Base-by-base conservation (phyloP, 148 eudicot species). In the Chenopodium formosanum region DNA sequence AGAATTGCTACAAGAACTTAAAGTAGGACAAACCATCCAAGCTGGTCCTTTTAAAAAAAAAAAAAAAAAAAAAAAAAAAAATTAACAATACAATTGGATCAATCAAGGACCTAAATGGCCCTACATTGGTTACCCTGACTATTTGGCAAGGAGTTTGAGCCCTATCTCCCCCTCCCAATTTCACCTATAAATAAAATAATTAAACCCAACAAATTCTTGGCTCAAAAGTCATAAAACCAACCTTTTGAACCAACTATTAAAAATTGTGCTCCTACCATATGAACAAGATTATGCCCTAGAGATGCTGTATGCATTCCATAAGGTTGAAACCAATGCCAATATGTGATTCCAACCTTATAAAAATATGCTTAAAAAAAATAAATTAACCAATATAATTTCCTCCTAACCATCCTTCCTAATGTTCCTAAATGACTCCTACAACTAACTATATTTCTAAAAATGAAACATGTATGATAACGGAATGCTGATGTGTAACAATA, bases 141-240 rank as follows among this genome's bases (percentile, higher is more conserved):
- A 74, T 47, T 74, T 58, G 80, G 72, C 31, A 65, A 81, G 58
- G 84, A 80, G 75, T 84, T 77, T 34, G 78, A 84, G 71, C 81
- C 86, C 31, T 81, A 66, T 81, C 83, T 84, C 13, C 84, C 84
- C 83, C 58, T 79, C 64, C 83, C 34, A 76, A 80, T 58, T 72
- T 75, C 32, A 78, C 82, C 82, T 83, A 50, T 48, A 10, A 48
- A 48, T 48, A 48, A 48, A 83, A 77, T 71, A 62, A 80, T 73
- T 73, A 75, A 70, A 72, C 40, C 73, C 75, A 79, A 53, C 60
- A 68, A 83, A 67, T 69, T 68, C 29, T 62, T 81, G 82, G 89
- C 65, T 83, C 83, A 84, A 84, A 87, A 83, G 88, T 84, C 74
- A 78, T 83, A 89, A 89, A 89, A 89, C 85, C 82, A 71, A 84